Conservation (phyloP, 73 alveolate species). For the Halteria grandinella region DNA sequence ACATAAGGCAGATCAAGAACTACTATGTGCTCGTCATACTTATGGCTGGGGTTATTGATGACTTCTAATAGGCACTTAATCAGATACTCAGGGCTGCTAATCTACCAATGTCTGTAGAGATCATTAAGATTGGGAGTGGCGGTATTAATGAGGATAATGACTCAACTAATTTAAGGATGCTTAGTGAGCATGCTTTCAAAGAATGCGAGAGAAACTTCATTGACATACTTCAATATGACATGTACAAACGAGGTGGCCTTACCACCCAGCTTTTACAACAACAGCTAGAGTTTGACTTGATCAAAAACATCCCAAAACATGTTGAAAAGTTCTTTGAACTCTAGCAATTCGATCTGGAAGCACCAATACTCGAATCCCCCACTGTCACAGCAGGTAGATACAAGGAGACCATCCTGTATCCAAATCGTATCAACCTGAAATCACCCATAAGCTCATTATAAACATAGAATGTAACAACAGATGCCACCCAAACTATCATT, state of each 20-base stretch:
- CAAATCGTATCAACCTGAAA: too few species aligned
- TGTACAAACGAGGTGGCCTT: slow-evolving; percentile 16
- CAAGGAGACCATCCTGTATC: too few species aligned
- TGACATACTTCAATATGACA: slow-evolving; percentile 50
- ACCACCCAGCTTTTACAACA: slow-evolving; percentile 1
- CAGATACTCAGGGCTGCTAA: slow-evolving; percentile 51
- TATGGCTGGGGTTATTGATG: slow-evolving; percentile 74
- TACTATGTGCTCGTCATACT: slow-evolving; percentile 59
- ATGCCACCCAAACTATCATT: too few species aligned
- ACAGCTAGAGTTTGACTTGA: slow-evolving; percentile 46
- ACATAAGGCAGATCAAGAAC: slow-evolving; percentile 39
- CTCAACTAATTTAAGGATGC: slow-evolving; percentile 38
- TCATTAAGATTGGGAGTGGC: slow-evolving; percentile 57
- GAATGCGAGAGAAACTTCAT: slow-evolving; percentile 60
- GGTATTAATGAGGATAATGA: slow-evolving; percentile 70
- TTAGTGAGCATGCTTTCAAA: slow-evolving; percentile 22
- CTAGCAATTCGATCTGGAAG: slow-evolving; percentile 40
- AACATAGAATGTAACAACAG: too few species aligned
- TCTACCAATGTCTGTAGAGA: slow-evolving; percentile 58
- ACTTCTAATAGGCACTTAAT: slow-evolving; percentile 57
- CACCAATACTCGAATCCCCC: too few species aligned
- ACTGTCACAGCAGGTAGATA: too few species aligned
- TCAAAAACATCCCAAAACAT: slow-evolving; percentile 59
- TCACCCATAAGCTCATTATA: too few species aligned
- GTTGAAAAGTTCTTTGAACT: slow-evolving; percentile 71